Evolutionary conservation across 257 asterid species (phyloP), one percentile per base, ranked within the genome.

Genomic region (Solanum sparsipilum): DNA sequence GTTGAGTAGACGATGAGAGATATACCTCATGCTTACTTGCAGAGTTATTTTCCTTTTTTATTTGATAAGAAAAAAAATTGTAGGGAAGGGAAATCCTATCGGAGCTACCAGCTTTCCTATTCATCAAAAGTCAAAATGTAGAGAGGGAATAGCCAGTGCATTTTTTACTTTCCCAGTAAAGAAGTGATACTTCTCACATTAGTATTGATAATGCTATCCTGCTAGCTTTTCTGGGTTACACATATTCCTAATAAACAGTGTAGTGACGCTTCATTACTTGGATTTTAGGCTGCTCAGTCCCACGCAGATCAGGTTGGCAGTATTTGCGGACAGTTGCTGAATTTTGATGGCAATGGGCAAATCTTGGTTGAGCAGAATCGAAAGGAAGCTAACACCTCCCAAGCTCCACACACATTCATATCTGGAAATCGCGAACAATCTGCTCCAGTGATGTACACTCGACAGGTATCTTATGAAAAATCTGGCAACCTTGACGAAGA

Each of bases 231-330:
- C 29, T 82, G 71, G 71, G 44, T 31, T 10, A 48, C 70, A 48
- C 65, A 9, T 48, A 34, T 48, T 36, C 44, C 41, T 82, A 46
- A 48, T 79, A 82, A 48, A 46, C 68, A 29, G 41, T 81, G 68
- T 81, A 15, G 27, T 79, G 48, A 67, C 4, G 20, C 71, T 46
- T 38, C 79, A 10, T 88, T 25, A 82, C 25, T 86, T 70, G 67
- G 38, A 85, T 79, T 83, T 73, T 92, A 96, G 99, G 98, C 93
- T 60, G 98, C 98, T 18, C 98, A 93, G 89, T 86, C 90, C 21
- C 96, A 63, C 34, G 92, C 95, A 12, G 98, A 94, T 85, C 94
- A 90, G 89, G 95, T 93, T 4, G 90, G 82, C 73, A 86, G 73
- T 88, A 90, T 94, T 13, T 91, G 90, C 89, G 65, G 91, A 75